Evolutionary conservation across 2,329 filamentous ascomycete species (phyloP), one percentile per base, ranked within the genome.

Genomic region (Ramularia collo-cygni): DNA sequence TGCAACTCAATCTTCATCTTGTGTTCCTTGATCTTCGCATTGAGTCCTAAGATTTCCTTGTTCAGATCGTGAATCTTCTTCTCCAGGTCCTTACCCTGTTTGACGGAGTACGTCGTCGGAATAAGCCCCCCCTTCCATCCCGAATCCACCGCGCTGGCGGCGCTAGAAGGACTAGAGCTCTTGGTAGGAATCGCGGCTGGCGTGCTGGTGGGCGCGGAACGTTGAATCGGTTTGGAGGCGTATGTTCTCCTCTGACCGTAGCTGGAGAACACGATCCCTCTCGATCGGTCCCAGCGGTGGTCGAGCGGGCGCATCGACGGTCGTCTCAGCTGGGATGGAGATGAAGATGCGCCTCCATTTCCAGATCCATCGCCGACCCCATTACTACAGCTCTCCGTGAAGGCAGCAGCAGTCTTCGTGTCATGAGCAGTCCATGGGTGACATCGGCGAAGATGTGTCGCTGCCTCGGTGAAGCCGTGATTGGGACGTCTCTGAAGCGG

Each of bases 231-330:
- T 10, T 24, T 24, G 6, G 21, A 24, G 21, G 21, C 21, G 21
- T 24, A 24, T 10, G 21, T 10, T 24, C 21, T 24, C 21, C 21
- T 24, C 10, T 24, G 21, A 24, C 10, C 10, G 21, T 6, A 24
- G 31, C 9, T 4, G 18, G 30, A 37, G 46, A 55, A 48, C 17
- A 48, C 31, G 29, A 58, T 52, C 27, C 56, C 52, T 19, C 56
- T 50, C 15, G 56, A 58, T 40, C 42, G 37, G 42, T 57, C 53
- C 53, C 53, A 56, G 33, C 56, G 47, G 19, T 47, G 44, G 30
- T 58, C 51, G 24, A 57, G 41, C 10, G 53, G 51, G 8, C 54
- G 53, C 18, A 33, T 49, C 7, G 55, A 55, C 12, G 54, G 55
- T 10, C 50, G 38, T 24, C 53, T n/a, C n/a, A n/a, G 48, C 32